Evolutionary conservation across 176 grass and related monocot genomes (phyloP), one percentile per base, ranked within the genome.

Genomic region (sorghum (Sorghum bicolor)): DNA sequence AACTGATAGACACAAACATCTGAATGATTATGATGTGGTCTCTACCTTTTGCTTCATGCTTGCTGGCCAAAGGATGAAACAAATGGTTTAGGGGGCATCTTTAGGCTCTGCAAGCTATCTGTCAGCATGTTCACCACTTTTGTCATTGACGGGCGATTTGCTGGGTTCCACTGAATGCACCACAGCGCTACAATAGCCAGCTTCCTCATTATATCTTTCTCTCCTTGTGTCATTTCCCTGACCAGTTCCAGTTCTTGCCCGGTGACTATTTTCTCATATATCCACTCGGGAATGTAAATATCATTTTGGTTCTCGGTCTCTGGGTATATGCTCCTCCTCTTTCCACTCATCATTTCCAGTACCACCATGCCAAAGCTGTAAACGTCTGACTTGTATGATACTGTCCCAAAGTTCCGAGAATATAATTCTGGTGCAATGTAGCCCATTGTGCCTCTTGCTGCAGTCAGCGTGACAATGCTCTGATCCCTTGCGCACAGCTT

Each of bases 401-500:
- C 47, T 6, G n/a, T 28, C 2, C 69, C 69, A 44, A 72, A 72
- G 69, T 72, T 72, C 12, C n/a, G 63, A 41, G 84, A 87, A 28
- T 91, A 91, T 25, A 87, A 32, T 6, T 87, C 89, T 1, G 84
- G 84, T 53, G 89, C 89, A 26, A 90, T 87, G 16, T 90, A 90
- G 3, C 89, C 85, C 89, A 91, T 87, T 0, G 86, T 88, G 17
- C 90, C 86, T 41, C 90, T 86, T 7, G 83, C 79, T 79, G 68
- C 86, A 2, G 79, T 92, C 20, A 92, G 55, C 0, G 86, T 86
- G 1, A 92, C 11, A 12, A 89, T 72, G 79, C 93, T 91, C 47
- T 94, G 90, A 15, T 94, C 93, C 30, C 67, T 90, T 24, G 89
- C 70, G 24, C 92, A 94, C 5, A 92, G 19, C 67, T 92, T 94